Evolutionary conservation across 108 stramenopile genomes (phyloP).

Genomic region (Conticribra weissflogii): DNA sequence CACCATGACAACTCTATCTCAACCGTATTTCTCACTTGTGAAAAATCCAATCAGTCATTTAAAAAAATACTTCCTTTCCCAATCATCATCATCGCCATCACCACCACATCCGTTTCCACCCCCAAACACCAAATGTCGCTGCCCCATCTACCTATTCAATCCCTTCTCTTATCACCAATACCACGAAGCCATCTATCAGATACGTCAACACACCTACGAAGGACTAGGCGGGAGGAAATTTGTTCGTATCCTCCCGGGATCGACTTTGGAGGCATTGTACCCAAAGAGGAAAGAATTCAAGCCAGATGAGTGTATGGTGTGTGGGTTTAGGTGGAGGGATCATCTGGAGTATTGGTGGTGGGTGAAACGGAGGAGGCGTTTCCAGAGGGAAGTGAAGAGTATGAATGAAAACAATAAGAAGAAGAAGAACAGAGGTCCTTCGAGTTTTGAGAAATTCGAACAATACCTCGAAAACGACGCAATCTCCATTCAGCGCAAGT

Average conservation of each 20-base stretch:
- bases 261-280: constrained; percentile 19
- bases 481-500: too few relatives aligned
- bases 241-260: constrained; percentile 28
- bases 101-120: neutral
- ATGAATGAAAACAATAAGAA: constrained; percentile 12
- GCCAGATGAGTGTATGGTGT: constrained; percentile 28
- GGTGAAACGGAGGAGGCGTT: too few relatives aligned
- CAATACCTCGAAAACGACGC: constrained; percentile 1
- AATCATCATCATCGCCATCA: constrained; percentile 1
- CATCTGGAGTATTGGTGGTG: constrained; percentile 47
- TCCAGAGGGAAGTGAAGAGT: too few relatives aligned
- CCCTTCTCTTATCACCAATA: constrained; percentile 15
- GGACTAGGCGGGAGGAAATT: constrained; percentile 43
- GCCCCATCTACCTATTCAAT: constrained; percentile 26
- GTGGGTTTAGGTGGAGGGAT: constrained; percentile 38
- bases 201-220: constrained; percentile 18
- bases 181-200: constrained; percentile 7
- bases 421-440: neutral
- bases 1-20: too few relatives aligned
- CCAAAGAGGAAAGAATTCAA: constrained; percentile 22
- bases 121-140: constrained; percentile 12
- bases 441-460: constrained; percentile 3
- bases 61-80: neutral
- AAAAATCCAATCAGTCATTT: too few relatives aligned
- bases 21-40: too few relatives aligned